A percentile compares a stretch with the other conserved stretches of the same genome.
phyloP scores from a whole-genome alignment of 75 land plant genomes.

The Gnetum montanum region DNA sequence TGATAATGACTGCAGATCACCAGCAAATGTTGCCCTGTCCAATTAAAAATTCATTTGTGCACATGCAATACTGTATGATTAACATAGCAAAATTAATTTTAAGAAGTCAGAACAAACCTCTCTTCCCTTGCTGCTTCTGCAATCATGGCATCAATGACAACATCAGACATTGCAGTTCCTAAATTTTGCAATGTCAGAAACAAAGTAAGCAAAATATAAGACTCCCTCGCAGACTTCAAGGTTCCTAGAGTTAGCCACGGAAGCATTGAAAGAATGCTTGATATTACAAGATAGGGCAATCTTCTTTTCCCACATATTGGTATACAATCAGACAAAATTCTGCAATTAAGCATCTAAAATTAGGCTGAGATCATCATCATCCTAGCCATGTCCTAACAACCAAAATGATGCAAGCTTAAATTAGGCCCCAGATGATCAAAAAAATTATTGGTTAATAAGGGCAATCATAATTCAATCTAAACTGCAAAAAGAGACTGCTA shows the following conservation, averaged over 20 bases:
- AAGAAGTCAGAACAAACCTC: conserved; percentile 22
- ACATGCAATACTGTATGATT: too few species aligned
- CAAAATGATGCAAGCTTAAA: neutral
- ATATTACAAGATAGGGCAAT: conserved; percentile 54
- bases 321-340: conserved; percentile 66
- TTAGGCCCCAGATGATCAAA: neutral
- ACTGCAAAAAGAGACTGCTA: conserved; percentile 6
- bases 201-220: conserved; percentile 26
- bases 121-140: conserved; percentile 65
- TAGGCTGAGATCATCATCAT: too few species aligned
- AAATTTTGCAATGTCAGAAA: conserved; percentile 63
- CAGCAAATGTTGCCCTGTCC: conserved; percentile 54
- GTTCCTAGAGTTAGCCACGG: conserved; percentile 74
- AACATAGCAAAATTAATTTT: neutral
- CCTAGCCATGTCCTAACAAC: too few species aligned
- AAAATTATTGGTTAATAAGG: neutral
- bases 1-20: conserved; percentile 74
- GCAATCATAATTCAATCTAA: too few species aligned
- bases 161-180: conserved; percentile 93
- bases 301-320: conserved; percentile 56
- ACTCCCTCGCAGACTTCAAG: conserved; percentile 25
- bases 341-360: conserved; percentile 20
- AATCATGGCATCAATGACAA: conserved; percentile 84
- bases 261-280: conserved; percentile 60
- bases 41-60: conserved; percentile 1